These are phyloP conservation scores for Nadsonia commutata DNA, from an alignment of 1,139 yeast genomes.

Conservation along the genomic window DNA sequence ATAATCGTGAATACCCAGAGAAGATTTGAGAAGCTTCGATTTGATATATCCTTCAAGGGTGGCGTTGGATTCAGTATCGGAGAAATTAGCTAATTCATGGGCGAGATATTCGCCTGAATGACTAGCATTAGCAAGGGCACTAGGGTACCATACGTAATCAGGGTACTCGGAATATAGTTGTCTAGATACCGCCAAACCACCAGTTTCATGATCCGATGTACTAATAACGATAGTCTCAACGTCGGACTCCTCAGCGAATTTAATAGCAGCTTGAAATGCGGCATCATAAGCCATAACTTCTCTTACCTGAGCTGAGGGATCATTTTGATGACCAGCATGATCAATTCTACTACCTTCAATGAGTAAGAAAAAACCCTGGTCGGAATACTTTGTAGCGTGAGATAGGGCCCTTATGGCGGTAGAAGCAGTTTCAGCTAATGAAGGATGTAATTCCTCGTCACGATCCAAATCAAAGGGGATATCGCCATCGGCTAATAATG, in stretches of 20 bases:
- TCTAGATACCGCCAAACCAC: conserved; percentile 67
- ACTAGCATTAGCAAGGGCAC: conserved; percentile 44
- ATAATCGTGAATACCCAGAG: conserved; percentile 47
- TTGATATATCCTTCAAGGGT: conserved; percentile 29
- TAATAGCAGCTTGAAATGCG: conserved; percentile 53
- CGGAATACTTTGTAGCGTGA: conserved; percentile 50
- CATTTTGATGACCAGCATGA: conserved; percentile 84
- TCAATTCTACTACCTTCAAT: conserved; percentile 85
- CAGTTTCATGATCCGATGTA: conserved; percentile 86
- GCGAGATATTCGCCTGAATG: conserved; percentile 63
- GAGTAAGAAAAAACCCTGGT: conserved; percentile 64
- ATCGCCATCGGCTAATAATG: conserved; percentile 53
- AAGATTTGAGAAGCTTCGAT: conserved; percentile 36
- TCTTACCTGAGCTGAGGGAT: conserved; percentile 74
- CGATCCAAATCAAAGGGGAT: conserved; percentile 76
- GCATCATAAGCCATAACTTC: conserved; percentile 67
- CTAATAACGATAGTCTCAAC: conserved; percentile 61
- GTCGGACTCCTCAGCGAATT: conserved; percentile 48
- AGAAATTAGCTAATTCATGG: conserved; percentile 17
- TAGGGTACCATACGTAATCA: conserved; percentile 67
- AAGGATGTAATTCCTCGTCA: conserved; percentile 42
- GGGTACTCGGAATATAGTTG: conserved; percentile 48
- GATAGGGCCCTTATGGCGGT: conserved; percentile 55
- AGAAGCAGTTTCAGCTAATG: conserved; percentile 56
- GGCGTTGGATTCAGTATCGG: conserved; percentile 7